Evolutionary conservation across 1,284 basidiomycete species (phyloP), one percentile per base, ranked within the genome.

Genomic region (Cystobasidium slooffiae): DNA sequence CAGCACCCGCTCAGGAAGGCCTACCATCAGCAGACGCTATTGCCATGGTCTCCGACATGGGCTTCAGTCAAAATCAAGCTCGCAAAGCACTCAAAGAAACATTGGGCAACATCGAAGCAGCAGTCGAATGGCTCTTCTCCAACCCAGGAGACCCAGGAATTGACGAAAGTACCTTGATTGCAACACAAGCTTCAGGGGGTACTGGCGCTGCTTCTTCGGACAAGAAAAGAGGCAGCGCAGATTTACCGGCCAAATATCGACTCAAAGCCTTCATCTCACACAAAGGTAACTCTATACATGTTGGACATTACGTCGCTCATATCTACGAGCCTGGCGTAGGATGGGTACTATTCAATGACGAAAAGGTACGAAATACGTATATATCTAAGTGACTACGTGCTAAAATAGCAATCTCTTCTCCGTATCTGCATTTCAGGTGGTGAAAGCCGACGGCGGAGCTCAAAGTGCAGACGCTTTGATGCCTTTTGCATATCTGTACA

Each of bases 111-210:
- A 83, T 88, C 0, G 94, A 96, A 78, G 87, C 91, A 31, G 95
- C 95, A 0, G 89, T 98, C 3, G 95, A 97, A 77, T 99, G 96
- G 96, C 84, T 98, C n/a, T 98, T 99, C 84, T 93, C 88, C 76
- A 92, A 99, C 80, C 91, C 94, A 0, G 93, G 93, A 73, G 94
- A 97, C 78, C 85, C 82, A 1, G 94, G 93, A 22, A 58, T 82
- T 7, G 68, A 80, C 1, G 59, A 79, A 20, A 16, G 66, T n/a
- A 1, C 37, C 43, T 10, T 63, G 80, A 22, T 59, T 76, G 22
- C 77, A 14, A 67, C 74, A 39, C 73, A 66, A 0, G 44, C 18
- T 12, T 14, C 58, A 24, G 22, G 43, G 6, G 24, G 49, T 22
- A 43, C 31, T 31, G 31, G 31, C 64, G 43, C 20, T 10, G 16